phyloP scores from a whole-genome alignment of 768 basidiomycete species.

The Termitomyces sp. region DNA sequence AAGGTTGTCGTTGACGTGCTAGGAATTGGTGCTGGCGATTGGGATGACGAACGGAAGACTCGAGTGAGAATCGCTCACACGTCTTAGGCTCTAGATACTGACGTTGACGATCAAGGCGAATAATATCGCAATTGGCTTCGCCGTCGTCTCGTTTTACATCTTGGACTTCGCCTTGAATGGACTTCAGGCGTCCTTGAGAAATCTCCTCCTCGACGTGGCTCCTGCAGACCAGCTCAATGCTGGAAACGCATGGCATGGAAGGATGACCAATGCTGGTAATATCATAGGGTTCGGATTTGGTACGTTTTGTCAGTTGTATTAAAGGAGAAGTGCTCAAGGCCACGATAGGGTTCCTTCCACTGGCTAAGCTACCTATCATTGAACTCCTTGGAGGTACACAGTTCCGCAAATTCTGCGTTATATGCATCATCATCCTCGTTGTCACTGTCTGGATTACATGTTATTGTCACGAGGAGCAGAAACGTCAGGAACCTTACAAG shows the following conservation, averaged over 20 bases:
- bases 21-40: conserved; percentile 73
- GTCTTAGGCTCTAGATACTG: not conserved
- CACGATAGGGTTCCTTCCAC: conserved; percentile 75
- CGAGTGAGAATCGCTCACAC: conserved; percentile 36
- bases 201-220: conserved; percentile 88
- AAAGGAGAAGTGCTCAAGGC: not conserved
- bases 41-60: conserved; percentile 71
- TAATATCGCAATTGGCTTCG: conserved; percentile 75
- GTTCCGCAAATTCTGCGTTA: conserved; percentile 93
- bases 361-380: conserved; percentile 73
- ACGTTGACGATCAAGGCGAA: conserved; percentile 38
- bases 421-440: conserved; percentile 76
- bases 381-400: conserved; percentile 83
- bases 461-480: conserved; percentile 77
- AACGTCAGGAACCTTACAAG: conserved; percentile 38
- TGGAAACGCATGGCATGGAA: conserved; percentile 97
- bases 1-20: conserved; percentile 71
- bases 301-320: conserved; percentile 23
- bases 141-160: conserved; percentile 86
- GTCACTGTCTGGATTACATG: conserved; percentile 87
- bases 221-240: conserved; percentile 85
- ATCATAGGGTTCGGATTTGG: conserved; percentile 93
- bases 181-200: conserved; percentile 85
- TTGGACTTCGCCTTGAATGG: conserved; percentile 98
- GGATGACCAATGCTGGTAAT: conserved; percentile 96